A percentile compares a stretch with the other conserved stretches of the same genome.
Conservation (phyloP, 768 basidiomycete genomes). For the Pluteus cervinus region DNA sequence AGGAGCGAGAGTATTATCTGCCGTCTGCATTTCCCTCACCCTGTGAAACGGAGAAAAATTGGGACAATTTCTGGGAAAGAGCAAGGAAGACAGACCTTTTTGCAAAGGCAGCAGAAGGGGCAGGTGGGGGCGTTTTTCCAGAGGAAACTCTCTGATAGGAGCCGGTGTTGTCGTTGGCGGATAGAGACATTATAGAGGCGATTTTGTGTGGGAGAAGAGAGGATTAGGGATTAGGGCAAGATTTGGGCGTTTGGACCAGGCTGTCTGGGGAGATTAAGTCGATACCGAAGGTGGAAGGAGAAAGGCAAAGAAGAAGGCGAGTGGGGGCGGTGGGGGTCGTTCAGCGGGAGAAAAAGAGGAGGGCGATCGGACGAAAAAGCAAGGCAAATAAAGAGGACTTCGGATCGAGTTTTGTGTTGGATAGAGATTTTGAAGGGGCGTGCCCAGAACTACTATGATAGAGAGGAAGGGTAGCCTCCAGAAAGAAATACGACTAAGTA, state of each 20-base stretch:
- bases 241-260: too few relatives aligned
- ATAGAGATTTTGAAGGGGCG: conserved; percentile 19
- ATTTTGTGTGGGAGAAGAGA: conserved; percentile 45
- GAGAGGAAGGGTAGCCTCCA: conserved; percentile 34
- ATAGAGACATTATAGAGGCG: conserved; percentile 89
- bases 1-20: conserved; percentile 54
- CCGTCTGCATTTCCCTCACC: conserved; percentile 82
- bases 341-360: not conserved
- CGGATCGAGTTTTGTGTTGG: conserved; percentile 25
- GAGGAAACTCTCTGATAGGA: conserved; percentile 75
- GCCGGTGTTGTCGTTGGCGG: conserved; percentile 74
- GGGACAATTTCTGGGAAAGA: too few relatives aligned
- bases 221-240: conserved; percentile 89
- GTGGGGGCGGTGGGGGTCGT: not conserved
- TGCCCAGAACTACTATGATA: conserved; percentile 52
- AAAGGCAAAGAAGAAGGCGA: not conserved
- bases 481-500: conserved; percentile 49
- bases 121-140: conserved; percentile 87
- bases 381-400: conserved; percentile 21
- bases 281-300: conserved; percentile 20
- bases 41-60: conserved; percentile 32
- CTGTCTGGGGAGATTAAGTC: too few relatives aligned
- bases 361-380: conserved; percentile 13
- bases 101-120: conserved; percentile 83
- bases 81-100: conserved; percentile 55